Conservation (phyloP, 371 early-diverging fungal species). For the Chytridium lagenaria region DNA sequence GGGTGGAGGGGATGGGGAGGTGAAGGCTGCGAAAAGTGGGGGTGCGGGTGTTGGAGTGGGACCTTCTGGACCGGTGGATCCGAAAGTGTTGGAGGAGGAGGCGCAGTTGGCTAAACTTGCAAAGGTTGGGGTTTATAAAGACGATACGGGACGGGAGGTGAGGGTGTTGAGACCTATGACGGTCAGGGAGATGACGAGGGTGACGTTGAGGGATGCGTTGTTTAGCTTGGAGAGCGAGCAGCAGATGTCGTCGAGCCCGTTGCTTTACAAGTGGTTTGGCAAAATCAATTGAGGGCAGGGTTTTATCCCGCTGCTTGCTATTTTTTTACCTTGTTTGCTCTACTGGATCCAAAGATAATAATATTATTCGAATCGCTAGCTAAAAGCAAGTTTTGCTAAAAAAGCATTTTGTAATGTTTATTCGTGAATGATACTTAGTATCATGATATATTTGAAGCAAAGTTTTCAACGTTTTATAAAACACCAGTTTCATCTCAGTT, state of each 20-base stretch:
- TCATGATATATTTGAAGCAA: no score
- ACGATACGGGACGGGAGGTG: slow-evolving; percentile 27
- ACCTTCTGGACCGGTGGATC: slow-evolving; percentile 13
- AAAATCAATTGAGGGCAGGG: slow-evolving; percentile 5
- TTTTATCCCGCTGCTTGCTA: no score
- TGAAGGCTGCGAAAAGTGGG: slow-evolving; percentile 21
- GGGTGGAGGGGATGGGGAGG: no score
- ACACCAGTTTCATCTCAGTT: no score
- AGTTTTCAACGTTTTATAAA: no score
- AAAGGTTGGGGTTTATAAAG: slow-evolving; percentile 9
- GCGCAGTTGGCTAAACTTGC: slow-evolving; percentile 9
- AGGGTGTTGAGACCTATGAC: slow-evolving; percentile 29
- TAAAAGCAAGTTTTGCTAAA: no score
- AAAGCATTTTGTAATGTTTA: no score
- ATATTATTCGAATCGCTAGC: no score
- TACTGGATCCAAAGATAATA: no score
- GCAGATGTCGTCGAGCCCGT: slow-evolving; percentile 30
- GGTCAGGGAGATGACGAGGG: slow-evolving; percentile 40
- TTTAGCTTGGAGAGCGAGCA: slow-evolving; percentile 43
- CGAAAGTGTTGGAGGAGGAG: slow-evolving; percentile 18
- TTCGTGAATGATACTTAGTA: no score
- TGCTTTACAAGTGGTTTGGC: slow-evolving; percentile 46
- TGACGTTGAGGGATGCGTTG: slow-evolving; percentile 48
- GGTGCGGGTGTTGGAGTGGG: no score
- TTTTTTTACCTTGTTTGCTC: no score